A percentile compares a stretch with the other conserved stretches of the same genome.
Conservation (phyloP, 345 rosid species). For the Firmiana major region DNA sequence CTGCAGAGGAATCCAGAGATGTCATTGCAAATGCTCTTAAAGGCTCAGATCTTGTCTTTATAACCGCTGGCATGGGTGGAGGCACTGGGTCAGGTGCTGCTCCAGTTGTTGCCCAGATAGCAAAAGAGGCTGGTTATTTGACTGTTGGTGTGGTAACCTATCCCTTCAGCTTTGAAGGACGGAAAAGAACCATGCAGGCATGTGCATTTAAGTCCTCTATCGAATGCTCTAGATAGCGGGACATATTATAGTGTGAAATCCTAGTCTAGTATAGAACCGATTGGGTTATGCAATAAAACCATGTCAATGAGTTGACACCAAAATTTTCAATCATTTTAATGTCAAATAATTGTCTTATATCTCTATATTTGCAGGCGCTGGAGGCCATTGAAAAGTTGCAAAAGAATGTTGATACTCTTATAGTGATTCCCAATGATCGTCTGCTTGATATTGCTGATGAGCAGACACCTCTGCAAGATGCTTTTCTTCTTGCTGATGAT, state of each 20-base stretch:
- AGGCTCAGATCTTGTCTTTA: conserved; percentile 97
- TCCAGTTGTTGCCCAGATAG: conserved; percentile 89
- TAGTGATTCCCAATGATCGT: conserved; percentile 96
- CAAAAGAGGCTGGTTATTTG: conserved; percentile 89
- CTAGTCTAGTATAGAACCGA: background rate
- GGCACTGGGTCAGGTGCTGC: conserved; percentile 99
- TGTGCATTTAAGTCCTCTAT: conserved; percentile 7
- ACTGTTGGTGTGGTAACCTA: conserved; percentile 98
- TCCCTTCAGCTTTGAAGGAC: conserved; percentile 99
- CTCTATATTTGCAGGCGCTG: conserved; percentile 58
- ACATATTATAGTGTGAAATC: background rate
- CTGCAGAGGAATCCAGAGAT: conserved; percentile 97
- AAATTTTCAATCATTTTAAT: background rate
- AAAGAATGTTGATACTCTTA: conserved; percentile 92
- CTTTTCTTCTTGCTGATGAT: conserved; percentile 94
- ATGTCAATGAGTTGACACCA: background rate
- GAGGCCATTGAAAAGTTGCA: conserved; percentile 95
- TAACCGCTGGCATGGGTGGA: conserved; percentile 99
- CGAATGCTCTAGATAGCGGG: background rate
- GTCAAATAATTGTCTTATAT: background rate
- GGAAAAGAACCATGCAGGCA: conserved; percentile 90
- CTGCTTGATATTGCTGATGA: conserved; percentile 96
- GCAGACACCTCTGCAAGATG: conserved; percentile 96
- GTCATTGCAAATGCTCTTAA: conserved; percentile 84
- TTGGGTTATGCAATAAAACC: background rate